Conservation (phyloP, 1,284 basidiomycete genomes). For the Mycosarcoma mackinlayi region DNA sequence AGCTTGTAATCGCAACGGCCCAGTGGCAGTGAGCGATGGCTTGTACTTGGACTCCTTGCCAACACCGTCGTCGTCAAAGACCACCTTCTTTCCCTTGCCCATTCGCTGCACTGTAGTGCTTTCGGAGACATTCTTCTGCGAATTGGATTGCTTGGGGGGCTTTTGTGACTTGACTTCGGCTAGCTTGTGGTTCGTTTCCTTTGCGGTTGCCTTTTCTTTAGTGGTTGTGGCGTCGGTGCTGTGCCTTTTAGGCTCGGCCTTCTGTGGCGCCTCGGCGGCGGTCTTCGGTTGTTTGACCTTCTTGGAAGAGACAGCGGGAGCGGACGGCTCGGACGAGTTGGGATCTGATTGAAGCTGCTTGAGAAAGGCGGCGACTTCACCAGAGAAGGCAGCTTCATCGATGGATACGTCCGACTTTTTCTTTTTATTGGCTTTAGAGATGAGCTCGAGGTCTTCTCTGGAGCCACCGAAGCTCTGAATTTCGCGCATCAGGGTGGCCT, state of each 20-base stretch:
- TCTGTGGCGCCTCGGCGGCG: slow-evolving; percentile 8
- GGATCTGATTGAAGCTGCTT: slow-evolving; percentile 39
- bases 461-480: slow-evolving; percentile 49
- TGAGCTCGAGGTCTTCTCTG: slow-evolving; percentile 40
- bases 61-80: slow-evolving; percentile 52
- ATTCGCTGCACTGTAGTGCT: slow-evolving; percentile 34
- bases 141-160: slow-evolving; percentile 9
- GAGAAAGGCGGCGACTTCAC: slow-evolving; percentile 35
- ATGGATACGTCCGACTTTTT: slow-evolving; percentile 30
- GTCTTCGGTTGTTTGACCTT: slow-evolving; percentile 14
- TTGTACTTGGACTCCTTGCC: slow-evolving; percentile 30
- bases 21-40: slow-evolving; percentile 9
- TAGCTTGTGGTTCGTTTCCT: slow-evolving; percentile 23
- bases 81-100: slow-evolving; percentile 51
- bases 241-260: slow-evolving; percentile 19
- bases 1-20: slow-evolving; percentile 50
- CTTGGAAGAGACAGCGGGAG: slow-evolving; percentile 3
- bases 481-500: slow-evolving; percentile 43
- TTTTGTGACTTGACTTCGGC: slow-evolving; percentile 26
- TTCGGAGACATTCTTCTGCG: slow-evolving; percentile 5
- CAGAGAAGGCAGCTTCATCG: slow-evolving; percentile 40
- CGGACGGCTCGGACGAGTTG: slow-evolving; percentile 15
- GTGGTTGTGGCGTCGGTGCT: not conserved
- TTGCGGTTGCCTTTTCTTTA: slow-evolving; percentile 23
- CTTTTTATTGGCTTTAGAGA: slow-evolving; percentile 37